A percentile compares a stretch with the other conserved stretches of the same genome.
These are phyloP conservation scores for Luzula sylvatica DNA, from an alignment of 176 grass and related monocot genomes.

Conservation along the genomic window DNA sequence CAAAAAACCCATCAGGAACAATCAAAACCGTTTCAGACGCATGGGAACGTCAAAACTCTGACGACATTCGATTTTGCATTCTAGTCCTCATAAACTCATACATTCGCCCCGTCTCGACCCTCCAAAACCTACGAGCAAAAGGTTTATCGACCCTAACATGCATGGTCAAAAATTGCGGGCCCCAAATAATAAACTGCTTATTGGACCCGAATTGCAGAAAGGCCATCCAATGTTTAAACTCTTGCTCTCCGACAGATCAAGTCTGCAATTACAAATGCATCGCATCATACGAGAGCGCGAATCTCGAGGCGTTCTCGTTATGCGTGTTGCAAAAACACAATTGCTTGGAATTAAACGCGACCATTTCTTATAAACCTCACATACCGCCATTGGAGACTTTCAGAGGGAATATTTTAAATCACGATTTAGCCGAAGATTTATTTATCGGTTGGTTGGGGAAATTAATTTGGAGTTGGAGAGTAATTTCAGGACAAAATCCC, in stretches of 20 bases:
- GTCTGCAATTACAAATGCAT: constrained; percentile 92
- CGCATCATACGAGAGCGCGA: constrained; percentile 68
- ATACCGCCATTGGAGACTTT: constrained; percentile 50
- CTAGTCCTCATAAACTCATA: constrained; percentile 73
- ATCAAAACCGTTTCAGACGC: constrained; percentile 65
- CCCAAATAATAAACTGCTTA: constrained; percentile 79
- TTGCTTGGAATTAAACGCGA: constrained; percentile 77
- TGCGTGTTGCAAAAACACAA: constrained; percentile 99
- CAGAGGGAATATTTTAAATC: constrained; percentile 52
- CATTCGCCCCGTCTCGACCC: constrained; percentile 56
- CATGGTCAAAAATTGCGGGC: constrained; percentile 76
- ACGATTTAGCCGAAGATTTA: constrained; percentile 81
- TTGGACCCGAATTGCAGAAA: constrained; percentile 85
- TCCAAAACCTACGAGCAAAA: constrained; percentile 80
- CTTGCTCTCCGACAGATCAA: constrained; percentile 76
- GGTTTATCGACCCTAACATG: constrained; percentile 72
- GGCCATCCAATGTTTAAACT: constrained; percentile 83
- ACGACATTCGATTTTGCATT: constrained; percentile 90
- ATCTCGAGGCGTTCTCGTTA: constrained; percentile 75
- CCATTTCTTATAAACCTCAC: constrained; percentile 55
- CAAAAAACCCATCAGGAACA: constrained; percentile 39
- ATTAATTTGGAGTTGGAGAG: constrained; percentile 86
- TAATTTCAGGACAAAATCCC: constrained; percentile 81
- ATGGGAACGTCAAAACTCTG: constrained; percentile 91
- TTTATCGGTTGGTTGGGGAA: constrained; percentile 80